Base-by-base conservation (phyloP, 352 stramenopile genomes). In the Globisporangium mamillatum region DNA sequence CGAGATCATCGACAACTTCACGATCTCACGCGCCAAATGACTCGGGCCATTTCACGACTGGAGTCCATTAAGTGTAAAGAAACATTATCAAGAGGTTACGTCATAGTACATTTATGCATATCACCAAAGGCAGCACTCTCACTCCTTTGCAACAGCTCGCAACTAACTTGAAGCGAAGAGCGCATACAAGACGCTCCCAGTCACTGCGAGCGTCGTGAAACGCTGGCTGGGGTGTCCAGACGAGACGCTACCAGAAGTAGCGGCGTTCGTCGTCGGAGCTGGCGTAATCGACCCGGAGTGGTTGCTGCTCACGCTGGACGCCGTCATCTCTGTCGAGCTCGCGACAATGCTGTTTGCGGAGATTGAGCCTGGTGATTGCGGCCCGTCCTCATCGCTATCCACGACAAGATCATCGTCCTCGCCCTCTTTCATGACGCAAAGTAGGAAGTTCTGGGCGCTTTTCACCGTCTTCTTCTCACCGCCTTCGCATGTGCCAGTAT, bases 401-500 rank as follows among this genome's bases (percentile, higher is more conserved):
- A 53, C 38, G 1, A 56, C 46, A n/a, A 36, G 25, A 18, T 50
- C 36, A 22, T 64, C 60, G 41, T 64, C 61, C 3, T 64, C 60
- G 9, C 52, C 53, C 16, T 52, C 38, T 46, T 60, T 50, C 25
- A 46, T 53, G 24, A 60, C 55, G 53, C 59, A 64, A 0, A 59
- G 53, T 44, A 72, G 27, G 14, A 58, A 65, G 2, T 22, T 64
- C 29, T 50, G 22, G 29, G 68, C 53, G 53, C 52, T 59, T 38
- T 60, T 64, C 18, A 53, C 6, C 14, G 25, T 64, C 59, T 63
- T 36, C 57, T 64, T 64, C 38, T 50, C 36, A 41, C 66, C 18
- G 22, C 9, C 14, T 32, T 48, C 34, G 10, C 18, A n/a, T 20
- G 38, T n/a, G 5, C 20, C n/a, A 52, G 24, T 27, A 54, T 24